phyloP scores from a whole-genome alignment of 768 basidiomycete species.

The Tylopilus felleus region DNA sequence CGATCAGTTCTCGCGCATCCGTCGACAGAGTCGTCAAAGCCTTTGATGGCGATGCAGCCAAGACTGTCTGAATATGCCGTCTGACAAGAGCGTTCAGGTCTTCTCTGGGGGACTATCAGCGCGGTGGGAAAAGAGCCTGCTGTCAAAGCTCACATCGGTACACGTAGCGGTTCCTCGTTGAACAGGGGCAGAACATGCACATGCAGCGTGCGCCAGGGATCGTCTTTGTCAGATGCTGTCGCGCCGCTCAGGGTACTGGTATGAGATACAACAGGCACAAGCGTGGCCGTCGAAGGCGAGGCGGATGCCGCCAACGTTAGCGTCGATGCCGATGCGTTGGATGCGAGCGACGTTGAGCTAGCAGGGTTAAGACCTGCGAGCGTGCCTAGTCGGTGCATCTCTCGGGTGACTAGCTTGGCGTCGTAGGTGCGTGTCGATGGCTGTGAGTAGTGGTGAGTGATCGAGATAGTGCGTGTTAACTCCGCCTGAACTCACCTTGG shows the following conservation, averaged over 20 bases:
- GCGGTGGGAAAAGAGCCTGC: not conserved
- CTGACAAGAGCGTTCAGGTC: conserved; percentile 82
- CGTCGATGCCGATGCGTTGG: conserved; percentile 46
- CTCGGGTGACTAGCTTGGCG: conserved; percentile 73
- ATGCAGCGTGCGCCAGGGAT: conserved; percentile 80
- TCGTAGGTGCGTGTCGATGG: conserved; percentile 74
- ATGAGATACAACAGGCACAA: conserved; percentile 36
- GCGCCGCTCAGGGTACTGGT: conserved; percentile 14
- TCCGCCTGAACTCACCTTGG: conserved; percentile 32
- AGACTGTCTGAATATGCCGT: conserved; percentile 69
- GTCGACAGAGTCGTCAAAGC: conserved; percentile 70
- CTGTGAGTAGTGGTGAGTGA: conserved; percentile 26
- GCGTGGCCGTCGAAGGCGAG: conserved; percentile 34
- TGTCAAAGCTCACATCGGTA: conserved; percentile 63
- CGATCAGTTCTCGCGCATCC: conserved; percentile 81
- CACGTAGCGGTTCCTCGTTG: conserved; percentile 82
- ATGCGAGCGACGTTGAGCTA: conserved; percentile 34
- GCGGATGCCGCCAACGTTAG: conserved; percentile 41
- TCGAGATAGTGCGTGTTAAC: conserved; percentile 10
- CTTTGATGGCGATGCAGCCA: conserved; percentile 70
- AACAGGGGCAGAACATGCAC: conserved; percentile 88
- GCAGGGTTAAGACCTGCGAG: conserved; percentile 52
- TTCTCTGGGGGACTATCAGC: conserved; percentile 50
- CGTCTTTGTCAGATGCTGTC: conserved; percentile 47
- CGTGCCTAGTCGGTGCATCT: conserved; percentile 80